Conservation (phyloP, 164 flowering plant genomes). For the Annona cherimola region DNA sequence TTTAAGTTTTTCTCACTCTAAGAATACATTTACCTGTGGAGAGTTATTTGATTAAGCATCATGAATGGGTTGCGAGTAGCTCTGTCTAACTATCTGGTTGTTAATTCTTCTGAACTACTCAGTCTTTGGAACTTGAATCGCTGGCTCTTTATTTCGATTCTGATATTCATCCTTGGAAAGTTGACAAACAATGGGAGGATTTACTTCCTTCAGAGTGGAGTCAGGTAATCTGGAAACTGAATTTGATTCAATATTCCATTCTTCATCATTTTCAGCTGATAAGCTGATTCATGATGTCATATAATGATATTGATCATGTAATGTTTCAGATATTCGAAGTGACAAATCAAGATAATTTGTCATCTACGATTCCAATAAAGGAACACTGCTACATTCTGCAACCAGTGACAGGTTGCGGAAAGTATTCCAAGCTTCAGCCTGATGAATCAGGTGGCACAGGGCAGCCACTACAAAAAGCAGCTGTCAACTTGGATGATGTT, state of each 20-base stretch:
- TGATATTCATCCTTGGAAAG: constrained; percentile 69
- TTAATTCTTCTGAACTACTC: constrained; percentile 10
- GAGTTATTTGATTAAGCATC: not conserved
- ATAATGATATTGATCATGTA: not conserved
- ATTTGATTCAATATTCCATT: not conserved
- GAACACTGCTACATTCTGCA: constrained; percentile 74
- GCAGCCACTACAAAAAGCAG: constrained; percentile 74
- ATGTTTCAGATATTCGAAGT: constrained; percentile 63
- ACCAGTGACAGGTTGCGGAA: constrained; percentile 93
- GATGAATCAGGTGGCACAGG: constrained; percentile 35
- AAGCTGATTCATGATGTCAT: not conserved
- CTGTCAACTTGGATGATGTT: constrained; percentile 89
- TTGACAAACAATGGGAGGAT: constrained; percentile 78
- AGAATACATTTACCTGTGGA: not conserved
- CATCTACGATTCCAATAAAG: constrained; percentile 24
- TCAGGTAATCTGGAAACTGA: constrained; percentile 40
- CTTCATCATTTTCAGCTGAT: not conserved
- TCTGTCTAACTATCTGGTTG: not conserved
- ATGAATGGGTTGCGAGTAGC: not conserved
- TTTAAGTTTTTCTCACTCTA: not conserved
- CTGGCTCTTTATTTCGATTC: constrained; percentile 89
- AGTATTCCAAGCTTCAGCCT: constrained; percentile 54
- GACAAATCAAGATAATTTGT: constrained; percentile 58
- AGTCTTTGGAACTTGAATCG: constrained; percentile 80
- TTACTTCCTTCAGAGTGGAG: constrained; percentile 91